These are phyloP conservation scores for Trifolium repens DNA, from an alignment of 306 rosid species.

Conservation along the genomic window DNA sequence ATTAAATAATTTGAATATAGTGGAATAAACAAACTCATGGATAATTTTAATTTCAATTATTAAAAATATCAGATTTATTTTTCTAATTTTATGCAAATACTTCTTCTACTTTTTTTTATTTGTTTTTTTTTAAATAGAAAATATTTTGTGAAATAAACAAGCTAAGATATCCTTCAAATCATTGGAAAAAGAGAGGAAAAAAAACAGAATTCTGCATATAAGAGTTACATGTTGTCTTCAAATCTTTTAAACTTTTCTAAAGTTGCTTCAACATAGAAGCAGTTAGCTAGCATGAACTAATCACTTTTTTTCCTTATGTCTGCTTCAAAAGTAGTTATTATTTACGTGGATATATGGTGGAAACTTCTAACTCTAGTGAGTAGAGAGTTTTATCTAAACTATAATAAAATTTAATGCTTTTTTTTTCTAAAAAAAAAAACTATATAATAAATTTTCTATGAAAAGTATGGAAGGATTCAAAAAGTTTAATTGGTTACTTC, in stretches of 20 bases:
- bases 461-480: slow-evolving; percentile 33
- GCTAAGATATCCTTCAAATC: slow-evolving; percentile 10
- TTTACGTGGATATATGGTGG: slow-evolving; percentile 34
- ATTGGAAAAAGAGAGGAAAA: slow-evolving; percentile 20
- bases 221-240: slow-evolving; percentile 36
- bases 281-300: slow-evolving; percentile 10
- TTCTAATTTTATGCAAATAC: slow-evolving; percentile 5
- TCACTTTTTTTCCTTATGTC: slow-evolving; percentile 32
- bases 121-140: neutral
- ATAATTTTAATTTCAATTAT: slow-evolving; percentile 10
- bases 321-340: slow-evolving; percentile 42
- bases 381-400: slow-evolving; percentile 40
- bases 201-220: slow-evolving; percentile 29
- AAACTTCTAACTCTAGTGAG: slow-evolving; percentile 45
- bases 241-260: slow-evolving; percentile 32
- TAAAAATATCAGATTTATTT: neutral
- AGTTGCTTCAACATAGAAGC: slow-evolving; percentile 32
- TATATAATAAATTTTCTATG: neutral
- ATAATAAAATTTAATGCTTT: neutral
- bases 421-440: too few relatives aligned
- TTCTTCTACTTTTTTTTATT: neutral
- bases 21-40: slow-evolving; percentile 8
- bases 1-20: slow-evolving; percentile 15
- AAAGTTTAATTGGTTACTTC: slow-evolving; percentile 35
- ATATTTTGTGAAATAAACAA: slow-evolving; percentile 11